A percentile compares a stretch with the other conserved stretches of the same genome.
Conservation (phyloP, 805 yeast species). For the Diddensiella transvaalensis region DNA sequence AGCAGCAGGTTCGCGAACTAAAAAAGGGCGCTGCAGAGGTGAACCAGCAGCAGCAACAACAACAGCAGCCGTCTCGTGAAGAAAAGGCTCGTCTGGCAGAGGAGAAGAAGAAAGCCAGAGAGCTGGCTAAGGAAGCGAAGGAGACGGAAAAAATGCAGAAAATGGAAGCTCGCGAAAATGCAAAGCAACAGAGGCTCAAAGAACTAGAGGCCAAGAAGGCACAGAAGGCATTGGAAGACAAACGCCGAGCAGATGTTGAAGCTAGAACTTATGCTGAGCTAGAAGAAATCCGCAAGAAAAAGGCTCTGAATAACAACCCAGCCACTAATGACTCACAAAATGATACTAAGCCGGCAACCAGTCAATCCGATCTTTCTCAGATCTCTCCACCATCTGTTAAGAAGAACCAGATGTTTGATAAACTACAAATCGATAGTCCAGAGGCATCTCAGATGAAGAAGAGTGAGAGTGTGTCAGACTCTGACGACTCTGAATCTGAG, state of each 20-base stretch:
- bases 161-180: not conserved
- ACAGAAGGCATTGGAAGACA: not conserved
- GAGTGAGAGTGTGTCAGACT: slow-evolving; percentile 8
- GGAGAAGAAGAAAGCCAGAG: slow-evolving; percentile 2
- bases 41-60: not conserved
- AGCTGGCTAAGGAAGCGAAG: slow-evolving; percentile 2
- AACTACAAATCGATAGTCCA: not conserved
- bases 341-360: not conserved
- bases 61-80: not conserved
- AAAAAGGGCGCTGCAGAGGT: not conserved
- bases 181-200: not conserved
- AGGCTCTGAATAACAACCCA: not conserved
- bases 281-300: slow-evolving; percentile 1
- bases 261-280: not conserved
- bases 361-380: slow-evolving; percentile 2
- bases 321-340: not conserved
- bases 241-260: not conserved
- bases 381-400: not conserved
- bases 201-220: slow-evolving; percentile 1
- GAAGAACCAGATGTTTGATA: slow-evolving; percentile 2
- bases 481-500: slow-evolving; percentile 8
- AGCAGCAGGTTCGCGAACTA: not conserved
- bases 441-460: not conserved
- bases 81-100: not conserved
- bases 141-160: not conserved